Conservation (phyloP, 495 filamentous ascomycete genomes). For the Penicillium lagena region DNA sequence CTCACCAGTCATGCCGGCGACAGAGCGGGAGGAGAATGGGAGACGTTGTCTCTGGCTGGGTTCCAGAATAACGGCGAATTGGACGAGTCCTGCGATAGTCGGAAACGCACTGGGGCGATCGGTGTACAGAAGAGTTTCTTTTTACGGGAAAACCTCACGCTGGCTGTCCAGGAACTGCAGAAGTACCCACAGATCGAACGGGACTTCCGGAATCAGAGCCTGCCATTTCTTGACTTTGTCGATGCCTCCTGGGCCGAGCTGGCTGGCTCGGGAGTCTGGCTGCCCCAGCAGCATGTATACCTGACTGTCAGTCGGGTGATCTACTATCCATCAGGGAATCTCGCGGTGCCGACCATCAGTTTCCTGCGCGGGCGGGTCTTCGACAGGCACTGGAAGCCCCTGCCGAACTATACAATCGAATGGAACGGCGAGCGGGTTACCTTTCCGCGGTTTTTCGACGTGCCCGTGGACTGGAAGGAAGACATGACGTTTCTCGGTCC, state of each 20-base stretch:
- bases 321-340: slow-evolving; percentile 1
- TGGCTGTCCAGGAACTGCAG: not conserved
- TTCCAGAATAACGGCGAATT: not conserved
- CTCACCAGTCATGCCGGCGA: not conserved
- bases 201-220: not conserved
- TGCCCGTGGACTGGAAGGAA: not conserved
- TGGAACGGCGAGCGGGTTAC: not conserved
- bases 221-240: not conserved
- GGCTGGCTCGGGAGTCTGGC: slow-evolving; percentile 1
- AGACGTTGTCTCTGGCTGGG: not conserved
- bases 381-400: not conserved
- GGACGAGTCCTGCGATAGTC: not conserved
- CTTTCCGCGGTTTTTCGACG: not conserved
- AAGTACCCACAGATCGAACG: not conserved
- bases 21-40: not conserved
- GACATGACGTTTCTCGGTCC: not conserved
- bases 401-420: not conserved
- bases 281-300: not conserved
- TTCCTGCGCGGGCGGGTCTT: slow-evolving; percentile 1
- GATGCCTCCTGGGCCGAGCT: not conserved
- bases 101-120: not conserved
- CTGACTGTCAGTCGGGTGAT: not conserved
- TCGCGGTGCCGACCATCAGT: not conserved
- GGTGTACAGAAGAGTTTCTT: not conserved
- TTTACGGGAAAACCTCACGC: slow-evolving; percentile 2